A percentile compares a stretch with the other conserved stretches of the same genome.
phyloP scores from a whole-genome alignment of 1,139 yeast genomes.

The Suhomyces yuchorum region DNA sequence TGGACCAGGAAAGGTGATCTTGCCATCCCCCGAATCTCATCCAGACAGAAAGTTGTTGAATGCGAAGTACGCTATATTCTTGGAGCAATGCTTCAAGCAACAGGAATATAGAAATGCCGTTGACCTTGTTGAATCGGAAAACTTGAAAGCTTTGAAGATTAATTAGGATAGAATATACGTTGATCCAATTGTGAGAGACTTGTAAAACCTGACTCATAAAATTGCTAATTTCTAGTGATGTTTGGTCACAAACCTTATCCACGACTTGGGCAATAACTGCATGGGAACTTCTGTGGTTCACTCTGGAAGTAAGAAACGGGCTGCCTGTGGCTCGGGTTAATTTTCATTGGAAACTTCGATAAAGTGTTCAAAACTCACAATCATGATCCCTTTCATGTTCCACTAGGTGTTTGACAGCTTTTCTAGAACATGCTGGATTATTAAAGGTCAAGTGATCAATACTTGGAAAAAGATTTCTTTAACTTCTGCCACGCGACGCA shows the following conservation, averaged over 20 bases:
- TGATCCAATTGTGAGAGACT: neutral
- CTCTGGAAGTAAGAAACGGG: neutral
- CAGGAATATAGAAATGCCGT: slow-evolving; percentile 72
- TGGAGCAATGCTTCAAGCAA: slow-evolving; percentile 85
- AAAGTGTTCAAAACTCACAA: neutral
- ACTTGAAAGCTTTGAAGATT: slow-evolving; percentile 17
- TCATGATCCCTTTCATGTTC: no score
- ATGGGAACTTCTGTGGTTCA: neutral
- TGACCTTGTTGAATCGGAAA: slow-evolving; percentile 53
- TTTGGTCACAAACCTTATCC: no score
- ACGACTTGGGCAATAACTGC: no score
- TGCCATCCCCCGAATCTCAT: slow-evolving; percentile 58
- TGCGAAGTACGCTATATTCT: slow-evolving; percentile 79
- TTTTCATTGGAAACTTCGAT: neutral
- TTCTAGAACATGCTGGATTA: neutral
- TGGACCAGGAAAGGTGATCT: slow-evolving; percentile 77
- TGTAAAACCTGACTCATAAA: neutral
- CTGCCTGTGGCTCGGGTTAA: neutral
- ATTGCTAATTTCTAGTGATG: neutral
- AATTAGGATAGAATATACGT: neutral
- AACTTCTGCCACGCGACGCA: no score
- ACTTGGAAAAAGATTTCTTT: no score
- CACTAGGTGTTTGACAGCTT: neutral
- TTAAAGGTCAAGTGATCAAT: no score
- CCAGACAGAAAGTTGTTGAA: slow-evolving; percentile 71